These are phyloP conservation scores for Wallacemonas sp. DNA, from an alignment of 208 protist genomes.

Conservation along the genomic window DNA sequence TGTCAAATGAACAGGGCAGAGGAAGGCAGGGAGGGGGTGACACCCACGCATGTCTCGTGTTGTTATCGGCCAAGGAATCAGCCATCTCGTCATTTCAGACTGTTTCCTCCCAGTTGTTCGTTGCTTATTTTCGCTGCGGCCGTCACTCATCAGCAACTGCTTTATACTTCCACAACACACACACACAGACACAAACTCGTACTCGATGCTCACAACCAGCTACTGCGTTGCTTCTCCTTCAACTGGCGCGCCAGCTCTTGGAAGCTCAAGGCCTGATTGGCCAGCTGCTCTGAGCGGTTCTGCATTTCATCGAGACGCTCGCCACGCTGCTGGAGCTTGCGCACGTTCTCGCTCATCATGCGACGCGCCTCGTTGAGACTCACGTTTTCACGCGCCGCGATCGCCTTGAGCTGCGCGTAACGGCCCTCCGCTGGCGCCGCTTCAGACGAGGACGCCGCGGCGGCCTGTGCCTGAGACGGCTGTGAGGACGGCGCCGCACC, in stretches of 20 bases:
- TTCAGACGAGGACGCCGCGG: background rate
- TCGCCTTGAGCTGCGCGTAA: constrained; percentile 80
- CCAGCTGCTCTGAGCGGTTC: constrained; percentile 66
- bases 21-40: background rate
- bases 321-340: constrained; percentile 66
- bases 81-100: no score
- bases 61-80: no score
- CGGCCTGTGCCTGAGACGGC: background rate
- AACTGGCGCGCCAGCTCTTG: constrained; percentile 65
- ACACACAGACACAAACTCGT: no score
- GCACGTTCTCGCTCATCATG: constrained; percentile 83
- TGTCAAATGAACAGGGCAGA: background rate
- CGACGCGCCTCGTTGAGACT: constrained; percentile 77
- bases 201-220: constrained; percentile 81
- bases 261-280: constrained; percentile 71
- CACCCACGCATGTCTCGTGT: no score
- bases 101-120: background rate
- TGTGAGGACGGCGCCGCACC: background rate
- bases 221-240: constrained; percentile 77
- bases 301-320: constrained; percentile 64
- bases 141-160: no score
- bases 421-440: constrained; percentile 34
- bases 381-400: constrained; percentile 75
- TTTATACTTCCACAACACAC: no score
- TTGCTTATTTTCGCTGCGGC: background rate